Base-by-base conservation (phyloP, 106 monocot species). In the Gastrodia elata region DNA sequence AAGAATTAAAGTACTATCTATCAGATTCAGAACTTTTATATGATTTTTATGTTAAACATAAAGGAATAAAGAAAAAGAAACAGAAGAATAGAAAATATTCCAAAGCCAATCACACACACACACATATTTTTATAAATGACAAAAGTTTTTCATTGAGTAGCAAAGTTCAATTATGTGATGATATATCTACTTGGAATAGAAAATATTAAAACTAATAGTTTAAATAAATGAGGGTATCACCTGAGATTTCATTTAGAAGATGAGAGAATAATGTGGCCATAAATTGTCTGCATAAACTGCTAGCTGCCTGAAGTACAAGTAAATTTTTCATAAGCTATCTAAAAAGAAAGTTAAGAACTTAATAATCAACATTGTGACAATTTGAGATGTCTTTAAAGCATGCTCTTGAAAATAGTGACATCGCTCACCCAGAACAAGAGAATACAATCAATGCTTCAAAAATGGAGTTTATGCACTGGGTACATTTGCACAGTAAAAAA, bases 241-340 rank as follows among this genome's bases (percentile, higher is more conserved):
- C 95, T 91, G 87, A 95, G 33, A 87, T 75, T 80, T 87, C 87
- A 70, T 49, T 75, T 41, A 85, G 75, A 85, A 92, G 92, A 87
- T 82, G 71, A 70, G 82, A 83, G 73, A 95, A 92, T 30, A 80
- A 65, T 68, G 78, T 70, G 20, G 65, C 59, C 28, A 95, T 92
- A 80, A 79, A 88, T 65, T 87, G 77, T 65, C 75, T 87, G 70
- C 91, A 81, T 64, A 86, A 85, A 33, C 72, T 70, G 35, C 89
- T 84, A 55, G 85, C 73, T 79, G 83, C 85, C 95, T 95, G 82
- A 71, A 73, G 71, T 28, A 52, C 3, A 68, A 58, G 4, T 8
- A 61, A 61, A 61, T 13, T 13, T 24, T 1, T 61, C 61, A 61
- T 30, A 61, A 11, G 13, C 30, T 32, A 32, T 32, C 61, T 32